Conservation (phyloP, 805 yeast genomes). For the Candida khao-thaluensis region DNA sequence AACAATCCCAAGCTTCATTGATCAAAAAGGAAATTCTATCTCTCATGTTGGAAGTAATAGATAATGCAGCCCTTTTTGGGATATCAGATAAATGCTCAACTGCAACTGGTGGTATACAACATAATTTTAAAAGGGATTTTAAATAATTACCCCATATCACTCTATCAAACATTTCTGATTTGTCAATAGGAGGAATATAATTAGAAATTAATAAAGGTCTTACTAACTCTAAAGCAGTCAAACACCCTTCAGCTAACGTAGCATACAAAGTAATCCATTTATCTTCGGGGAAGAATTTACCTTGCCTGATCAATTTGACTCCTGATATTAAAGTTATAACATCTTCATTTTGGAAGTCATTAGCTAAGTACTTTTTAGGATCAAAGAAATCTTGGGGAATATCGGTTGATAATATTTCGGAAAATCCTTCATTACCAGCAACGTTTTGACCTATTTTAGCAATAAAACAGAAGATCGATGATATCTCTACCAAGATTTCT, state of each 20-base stretch:
- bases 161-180: conserved; percentile 55
- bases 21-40: conserved; percentile 55
- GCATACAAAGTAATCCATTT: conserved; percentile 75
- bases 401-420: conserved; percentile 34
- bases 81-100: conserved; percentile 68
- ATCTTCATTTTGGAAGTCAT: conserved; percentile 44
- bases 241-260: conserved; percentile 53
- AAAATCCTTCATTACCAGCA: conserved; percentile 44
- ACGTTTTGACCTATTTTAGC: conserved; percentile 48
- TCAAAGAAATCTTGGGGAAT: conserved; percentile 34
- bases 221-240: conserved; percentile 53
- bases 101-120: conserved; percentile 66
- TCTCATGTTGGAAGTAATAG: conserved; percentile 63
- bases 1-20: conserved; percentile 66
- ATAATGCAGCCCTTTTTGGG: conserved; percentile 68
- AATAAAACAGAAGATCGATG: conserved; percentile 57
- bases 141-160: conserved; percentile 69
- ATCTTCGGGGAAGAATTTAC: conserved; percentile 60
- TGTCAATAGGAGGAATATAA: conserved; percentile 52
- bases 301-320: conserved; percentile 50
- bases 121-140: conserved; percentile 54
- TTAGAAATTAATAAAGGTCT: conserved; percentile 48
- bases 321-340: conserved; percentile 45
- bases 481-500: conserved; percentile 69
- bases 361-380: conserved; percentile 40